Evolutionary conservation across 2,329 filamentous ascomycete genomes (phyloP).

Genomic region (Cladosporium sp.): DNA sequence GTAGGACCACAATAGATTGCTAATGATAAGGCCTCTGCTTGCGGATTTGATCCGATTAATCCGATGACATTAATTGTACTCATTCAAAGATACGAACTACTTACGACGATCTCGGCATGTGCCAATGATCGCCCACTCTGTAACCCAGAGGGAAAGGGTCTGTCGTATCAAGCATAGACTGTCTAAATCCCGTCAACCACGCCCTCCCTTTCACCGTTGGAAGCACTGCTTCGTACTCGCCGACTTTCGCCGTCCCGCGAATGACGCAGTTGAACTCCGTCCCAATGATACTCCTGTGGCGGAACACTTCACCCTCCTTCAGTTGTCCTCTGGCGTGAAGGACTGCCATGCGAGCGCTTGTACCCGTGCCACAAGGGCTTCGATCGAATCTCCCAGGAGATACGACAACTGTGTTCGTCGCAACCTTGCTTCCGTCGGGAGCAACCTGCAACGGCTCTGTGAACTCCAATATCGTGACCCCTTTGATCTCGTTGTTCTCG

Average conservation of each 20-base stretch:
- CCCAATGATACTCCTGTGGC: slow-evolving; percentile 40
- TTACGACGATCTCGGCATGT: background rate
- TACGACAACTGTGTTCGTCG: slow-evolving; percentile 42
- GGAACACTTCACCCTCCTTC: slow-evolving; percentile 34
- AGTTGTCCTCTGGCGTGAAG: slow-evolving; percentile 41
- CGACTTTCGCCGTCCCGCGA: slow-evolving; percentile 35
- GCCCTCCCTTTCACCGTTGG: slow-evolving; percentile 41
- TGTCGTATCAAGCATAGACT: slow-evolving; percentile 40
- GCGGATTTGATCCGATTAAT: too few species aligned
- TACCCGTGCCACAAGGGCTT: slow-evolving; percentile 46
- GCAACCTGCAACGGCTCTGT: slow-evolving; percentile 32
- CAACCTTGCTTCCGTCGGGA: slow-evolving; percentile 24
- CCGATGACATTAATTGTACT: too few species aligned
- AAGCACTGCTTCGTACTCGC: slow-evolving; percentile 37
- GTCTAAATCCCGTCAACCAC: slow-evolving; percentile 45
- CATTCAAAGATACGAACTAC: too few species aligned
- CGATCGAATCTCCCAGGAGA: slow-evolving; percentile 44
- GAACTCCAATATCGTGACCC: slow-evolving; percentile 39
- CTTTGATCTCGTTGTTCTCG: slow-evolving; percentile 39
- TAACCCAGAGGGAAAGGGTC: slow-evolving; percentile 45
- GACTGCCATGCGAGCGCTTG: slow-evolving; percentile 41
- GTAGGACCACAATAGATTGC: too few species aligned
- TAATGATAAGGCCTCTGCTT: too few species aligned
- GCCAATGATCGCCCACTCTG: slow-evolving; percentile 33
- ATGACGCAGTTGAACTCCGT: slow-evolving; percentile 42